Percentiles rank a stretch among this genome's conserved stretches.
Conservation (phyloP, 108 stramenopile species). For the Thalassiosira profunda region DNA sequence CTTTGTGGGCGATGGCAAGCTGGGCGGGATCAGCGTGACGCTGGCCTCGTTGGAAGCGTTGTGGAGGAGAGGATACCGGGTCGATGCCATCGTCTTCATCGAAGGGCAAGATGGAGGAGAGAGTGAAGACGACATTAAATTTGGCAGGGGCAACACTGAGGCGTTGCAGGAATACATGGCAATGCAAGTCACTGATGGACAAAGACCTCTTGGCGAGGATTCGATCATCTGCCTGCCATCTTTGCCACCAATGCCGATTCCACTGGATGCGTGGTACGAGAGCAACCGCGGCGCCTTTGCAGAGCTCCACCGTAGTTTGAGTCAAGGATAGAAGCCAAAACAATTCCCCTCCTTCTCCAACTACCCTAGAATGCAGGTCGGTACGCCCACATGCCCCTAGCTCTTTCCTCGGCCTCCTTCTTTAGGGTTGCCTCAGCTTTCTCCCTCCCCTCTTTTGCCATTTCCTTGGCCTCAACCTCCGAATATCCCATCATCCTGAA, state of each 20-base stretch:
- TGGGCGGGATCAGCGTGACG: constrained; percentile 96
- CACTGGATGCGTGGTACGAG: constrained; percentile 77
- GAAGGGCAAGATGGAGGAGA: constrained; percentile 39
- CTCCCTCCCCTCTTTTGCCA: too few species aligned
- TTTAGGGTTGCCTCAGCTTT: too few species aligned
- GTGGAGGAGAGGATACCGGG: constrained; percentile 82
- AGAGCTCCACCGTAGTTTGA: constrained; percentile 30
- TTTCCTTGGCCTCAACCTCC: too few species aligned
- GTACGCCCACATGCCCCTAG: too few species aligned
- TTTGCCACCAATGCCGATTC: constrained; percentile 70
- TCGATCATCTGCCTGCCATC: constrained; percentile 77
- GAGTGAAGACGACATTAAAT: constrained; percentile 38
- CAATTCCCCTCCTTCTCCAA: too few species aligned
- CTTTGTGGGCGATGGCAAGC: constrained; percentile 92
- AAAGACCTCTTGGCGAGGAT: constrained; percentile 25
- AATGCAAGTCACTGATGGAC: constrained; percentile 16
- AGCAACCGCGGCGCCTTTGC: constrained; percentile 22
- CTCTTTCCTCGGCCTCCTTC: too few species aligned
- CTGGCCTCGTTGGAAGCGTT: constrained; percentile 90
- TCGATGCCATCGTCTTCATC: constrained; percentile 79
- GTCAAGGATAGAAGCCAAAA: too few species aligned
- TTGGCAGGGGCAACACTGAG: constrained; percentile 43
- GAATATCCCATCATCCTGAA: too few species aligned
- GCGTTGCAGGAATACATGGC: constrained; percentile 65
- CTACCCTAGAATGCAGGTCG: too few species aligned